Conservation (phyloP, 1,284 basidiomycete genomes). For the Cryptococcus neoformans region DNA sequence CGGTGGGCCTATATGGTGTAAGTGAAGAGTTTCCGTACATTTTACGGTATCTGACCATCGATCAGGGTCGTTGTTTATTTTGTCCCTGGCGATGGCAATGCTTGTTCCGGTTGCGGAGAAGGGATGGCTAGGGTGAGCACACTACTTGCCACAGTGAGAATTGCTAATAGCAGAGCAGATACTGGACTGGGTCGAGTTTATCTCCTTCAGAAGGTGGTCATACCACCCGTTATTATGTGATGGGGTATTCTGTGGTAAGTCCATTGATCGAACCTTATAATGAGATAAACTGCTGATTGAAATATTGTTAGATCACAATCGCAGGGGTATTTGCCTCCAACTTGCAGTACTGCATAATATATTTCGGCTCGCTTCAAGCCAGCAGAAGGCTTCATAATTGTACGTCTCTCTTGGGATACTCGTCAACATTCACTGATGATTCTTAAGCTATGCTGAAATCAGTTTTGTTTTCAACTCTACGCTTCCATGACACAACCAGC, state of each 20-base stretch:
- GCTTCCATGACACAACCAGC: conserved; percentile 91
- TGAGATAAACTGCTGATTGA: background rate
- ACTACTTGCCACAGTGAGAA: background rate
- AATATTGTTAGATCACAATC: conserved; percentile 30
- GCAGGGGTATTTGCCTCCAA: conserved; percentile 36
- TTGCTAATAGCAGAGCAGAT: conserved; percentile 10
- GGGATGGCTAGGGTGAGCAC: conserved; percentile 68
- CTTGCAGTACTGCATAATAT: conserved; percentile 42
- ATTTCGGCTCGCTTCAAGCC: conserved; percentile 66
- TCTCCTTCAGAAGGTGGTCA: conserved; percentile 38
- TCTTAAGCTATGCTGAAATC: conserved; percentile 66
- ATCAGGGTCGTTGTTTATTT: conserved; percentile 60
- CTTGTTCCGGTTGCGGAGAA: conserved; percentile 75
- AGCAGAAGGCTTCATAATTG: conserved; percentile 67
- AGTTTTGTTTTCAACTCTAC: conserved; percentile 83
- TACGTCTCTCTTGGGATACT: conserved; percentile 42
- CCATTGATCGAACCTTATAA: background rate
- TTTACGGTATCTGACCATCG: conserved; percentile 42
- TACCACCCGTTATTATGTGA: conserved; percentile 68
- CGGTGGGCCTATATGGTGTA: conserved; percentile 57
- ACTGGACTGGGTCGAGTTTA: conserved; percentile 30
- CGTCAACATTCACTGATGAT: conserved; percentile 15
- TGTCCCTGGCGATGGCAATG: conserved; percentile 62
- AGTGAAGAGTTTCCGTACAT: conserved; percentile 56
- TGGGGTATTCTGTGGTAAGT: conserved; percentile 62